Evolutionary conservation across 2,329 filamentous ascomycete species (phyloP).

Genomic region (Aspergillus tanneri): DNA sequence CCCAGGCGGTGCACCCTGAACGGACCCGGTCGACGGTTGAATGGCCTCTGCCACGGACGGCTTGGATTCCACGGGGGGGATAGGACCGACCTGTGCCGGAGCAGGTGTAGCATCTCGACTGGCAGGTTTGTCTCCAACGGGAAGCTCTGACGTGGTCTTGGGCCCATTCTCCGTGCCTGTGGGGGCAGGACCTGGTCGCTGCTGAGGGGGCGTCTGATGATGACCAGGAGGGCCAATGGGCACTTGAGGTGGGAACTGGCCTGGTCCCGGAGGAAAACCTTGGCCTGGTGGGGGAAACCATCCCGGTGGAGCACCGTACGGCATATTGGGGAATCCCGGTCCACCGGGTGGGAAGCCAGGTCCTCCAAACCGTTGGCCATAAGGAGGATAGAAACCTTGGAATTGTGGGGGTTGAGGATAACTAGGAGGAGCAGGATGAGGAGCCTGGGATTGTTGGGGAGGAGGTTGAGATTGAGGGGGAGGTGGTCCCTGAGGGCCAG

Average conservation of each 20-base stretch:
- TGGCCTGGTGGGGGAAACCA: slow-evolving; percentile 77
- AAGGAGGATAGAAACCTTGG: slow-evolving; percentile 47
- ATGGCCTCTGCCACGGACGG: slow-evolving; percentile 39
- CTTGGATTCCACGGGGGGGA: slow-evolving; percentile 41
- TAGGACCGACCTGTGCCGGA: slow-evolving; percentile 32
- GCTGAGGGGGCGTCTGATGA: slow-evolving; percentile 38
- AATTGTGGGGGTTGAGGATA: slow-evolving; percentile 45
- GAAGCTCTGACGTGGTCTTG: slow-evolving; percentile 46
- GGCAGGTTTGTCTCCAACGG: slow-evolving; percentile 38
- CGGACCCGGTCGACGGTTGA: slow-evolving; percentile 28
- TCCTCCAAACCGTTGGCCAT: slow-evolving; percentile 48
- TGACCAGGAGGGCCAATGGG: slow-evolving; percentile 58
- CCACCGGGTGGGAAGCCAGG: slow-evolving; percentile 56
- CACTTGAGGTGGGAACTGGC: slow-evolving; percentile 62
- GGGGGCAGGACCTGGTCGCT: slow-evolving; percentile 33
- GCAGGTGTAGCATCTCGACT: slow-evolving; percentile 37
- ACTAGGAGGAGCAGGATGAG: slow-evolving; percentile 38
- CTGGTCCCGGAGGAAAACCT: slow-evolving; percentile 67
- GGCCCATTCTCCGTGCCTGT: slow-evolving; percentile 28
- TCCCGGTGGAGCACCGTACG: slow-evolving; percentile 71
- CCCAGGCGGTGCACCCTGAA: slow-evolving; percentile 23
- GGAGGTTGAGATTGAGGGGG: slow-evolving; percentile 43
- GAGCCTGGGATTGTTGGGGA: slow-evolving; percentile 46
- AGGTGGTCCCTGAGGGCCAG: slow-evolving; percentile 36
- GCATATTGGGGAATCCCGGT: slow-evolving; percentile 71